Conservation (phyloP, 2,329 filamentous ascomycete species). For the Coniochaeta sp. region DNA sequence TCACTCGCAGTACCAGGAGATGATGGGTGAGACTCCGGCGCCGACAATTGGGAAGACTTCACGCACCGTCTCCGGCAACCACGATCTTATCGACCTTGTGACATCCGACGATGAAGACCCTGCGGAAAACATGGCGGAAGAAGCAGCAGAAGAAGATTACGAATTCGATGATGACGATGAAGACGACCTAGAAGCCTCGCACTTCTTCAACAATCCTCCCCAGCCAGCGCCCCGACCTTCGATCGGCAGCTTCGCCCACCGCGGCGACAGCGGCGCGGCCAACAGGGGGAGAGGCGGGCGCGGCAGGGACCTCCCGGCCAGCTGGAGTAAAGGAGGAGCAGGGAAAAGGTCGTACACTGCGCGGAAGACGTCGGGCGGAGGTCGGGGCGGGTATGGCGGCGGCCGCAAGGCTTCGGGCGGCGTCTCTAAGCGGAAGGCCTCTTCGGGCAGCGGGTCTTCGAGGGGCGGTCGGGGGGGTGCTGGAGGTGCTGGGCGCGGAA, state of each 20-base stretch:
- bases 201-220: slow-evolving; percentile 33
- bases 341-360: slow-evolving; percentile 8
- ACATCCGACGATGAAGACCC: slow-evolving; percentile 33
- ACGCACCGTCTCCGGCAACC: slow-evolving; percentile 15
- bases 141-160: slow-evolving; percentile 6
- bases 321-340: slow-evolving; percentile 10
- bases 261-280: neutral
- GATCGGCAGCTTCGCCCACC: neutral
- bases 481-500: neutral
- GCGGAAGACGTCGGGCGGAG: slow-evolving; percentile 8
- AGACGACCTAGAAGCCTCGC: slow-evolving; percentile 31
- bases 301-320: slow-evolving; percentile 14
- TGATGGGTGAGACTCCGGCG: slow-evolving; percentile 30
- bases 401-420: too few relatives aligned
- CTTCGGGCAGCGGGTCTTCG: neutral
- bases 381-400: slow-evolving; percentile 6
- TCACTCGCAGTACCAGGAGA: slow-evolving; percentile 39
- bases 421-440: slow-evolving; percentile 12
- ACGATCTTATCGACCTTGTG: slow-evolving; percentile 49
- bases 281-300: neutral
- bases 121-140: slow-evolving; percentile 17
- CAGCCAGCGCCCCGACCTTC: slow-evolving; percentile 10
- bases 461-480: neutral
- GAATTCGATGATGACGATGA: slow-evolving; percentile 24
- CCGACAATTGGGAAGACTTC: slow-evolving; percentile 3